Percentiles rank a stretch among this genome's conserved stretches.
Evolutionary conservation across 2,329 filamentous ascomycete genomes (phyloP).

Genomic region (Epichloe festucae): DNA sequence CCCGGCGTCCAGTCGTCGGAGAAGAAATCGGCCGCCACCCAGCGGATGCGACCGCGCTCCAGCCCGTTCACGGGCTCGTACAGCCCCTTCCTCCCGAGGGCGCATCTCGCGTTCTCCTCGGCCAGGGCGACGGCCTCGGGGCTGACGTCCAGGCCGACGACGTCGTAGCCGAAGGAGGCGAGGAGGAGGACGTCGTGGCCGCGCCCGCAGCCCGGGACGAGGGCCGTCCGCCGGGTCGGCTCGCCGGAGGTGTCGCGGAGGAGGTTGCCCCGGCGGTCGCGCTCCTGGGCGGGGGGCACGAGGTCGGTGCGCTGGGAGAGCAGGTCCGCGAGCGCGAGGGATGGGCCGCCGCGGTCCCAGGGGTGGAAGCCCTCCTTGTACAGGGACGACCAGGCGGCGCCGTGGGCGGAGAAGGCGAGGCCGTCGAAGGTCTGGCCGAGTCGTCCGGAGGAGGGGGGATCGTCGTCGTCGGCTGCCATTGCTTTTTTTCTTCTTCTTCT

Average conservation of each 20-base stretch:
- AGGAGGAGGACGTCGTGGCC: constrained; percentile 73
- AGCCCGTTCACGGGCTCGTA: constrained; percentile 28
- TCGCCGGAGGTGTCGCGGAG: constrained; percentile 8
- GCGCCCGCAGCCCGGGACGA: constrained; percentile 71
- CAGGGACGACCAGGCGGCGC: constrained; percentile 31
- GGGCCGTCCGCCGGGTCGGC: constrained; percentile 29
- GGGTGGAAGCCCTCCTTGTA: constrained; percentile 34
- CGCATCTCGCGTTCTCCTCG: constrained; percentile 26
- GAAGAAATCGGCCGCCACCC: constrained; percentile 56
- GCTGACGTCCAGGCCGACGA: constrained; percentile 60
- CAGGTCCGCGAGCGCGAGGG: constrained; percentile 39
- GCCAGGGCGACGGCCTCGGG: constrained; percentile 32
- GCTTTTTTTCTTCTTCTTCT: no score
- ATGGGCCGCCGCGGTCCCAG: constrained; percentile 45
- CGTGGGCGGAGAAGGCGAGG: constrained; percentile 22
- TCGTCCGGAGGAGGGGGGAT: neutral
- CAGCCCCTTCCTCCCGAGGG: constrained; percentile 24
- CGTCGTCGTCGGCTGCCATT: no score
- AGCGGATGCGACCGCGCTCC: constrained; percentile 38
- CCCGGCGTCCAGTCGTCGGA: constrained; percentile 40
- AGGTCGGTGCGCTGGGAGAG: constrained; percentile 32
- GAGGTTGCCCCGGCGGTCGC: constrained; percentile 17
- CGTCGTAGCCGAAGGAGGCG: constrained; percentile 62
- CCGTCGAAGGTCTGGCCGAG: constrained; percentile 20
- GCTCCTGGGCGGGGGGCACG: constrained; percentile 23